Conservation (phyloP, 2,329 filamentous ascomycete species). For the Orbilia blumenaviensis region DNA sequence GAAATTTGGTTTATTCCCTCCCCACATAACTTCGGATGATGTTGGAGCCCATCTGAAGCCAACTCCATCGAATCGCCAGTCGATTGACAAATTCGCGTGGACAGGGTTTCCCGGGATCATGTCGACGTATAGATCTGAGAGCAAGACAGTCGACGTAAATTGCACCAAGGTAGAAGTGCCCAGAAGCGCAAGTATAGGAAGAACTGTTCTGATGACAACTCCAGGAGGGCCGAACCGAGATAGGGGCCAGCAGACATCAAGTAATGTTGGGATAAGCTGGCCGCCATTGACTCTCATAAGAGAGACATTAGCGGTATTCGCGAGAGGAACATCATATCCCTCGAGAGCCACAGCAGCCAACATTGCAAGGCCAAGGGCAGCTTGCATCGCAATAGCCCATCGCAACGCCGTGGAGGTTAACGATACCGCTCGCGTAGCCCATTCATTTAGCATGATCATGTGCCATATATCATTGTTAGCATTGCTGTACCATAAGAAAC, state of each 20-base stretch:
- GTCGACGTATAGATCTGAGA: constrained; percentile 1
- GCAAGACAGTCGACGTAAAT: constrained; percentile 19
- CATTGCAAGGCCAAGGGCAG: constrained; percentile 22
- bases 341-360: constrained; percentile 16
- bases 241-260: constrained; percentile 17
- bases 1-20: constrained; percentile 12
- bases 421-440: constrained; percentile 10
- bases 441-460: constrained; percentile 6
- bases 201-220: constrained; percentile 6
- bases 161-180: constrained; percentile 14
- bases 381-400: constrained; percentile 20
- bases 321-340: constrained; percentile 25
- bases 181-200: constrained; percentile 15
- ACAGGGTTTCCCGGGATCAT: constrained; percentile 1
- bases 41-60: constrained; percentile 10
- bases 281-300: constrained; percentile 32
- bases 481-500: constrained; percentile 3
- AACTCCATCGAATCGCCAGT: constrained; percentile 21
- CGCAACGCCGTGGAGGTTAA: constrained; percentile 23
- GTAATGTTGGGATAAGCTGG: constrained; percentile 5
- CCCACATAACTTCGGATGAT: constrained; percentile 2
- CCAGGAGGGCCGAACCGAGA: constrained; percentile 10
- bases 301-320: constrained; percentile 6
- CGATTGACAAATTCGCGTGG: constrained; percentile 7
- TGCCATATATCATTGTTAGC: constrained; percentile 12